A percentile compares a stretch with the other conserved stretches of the same genome.
Evolutionary conservation across 2,329 filamentous ascomycete species (phyloP).

Genomic region (Arthrobotrys sinensis): DNA sequence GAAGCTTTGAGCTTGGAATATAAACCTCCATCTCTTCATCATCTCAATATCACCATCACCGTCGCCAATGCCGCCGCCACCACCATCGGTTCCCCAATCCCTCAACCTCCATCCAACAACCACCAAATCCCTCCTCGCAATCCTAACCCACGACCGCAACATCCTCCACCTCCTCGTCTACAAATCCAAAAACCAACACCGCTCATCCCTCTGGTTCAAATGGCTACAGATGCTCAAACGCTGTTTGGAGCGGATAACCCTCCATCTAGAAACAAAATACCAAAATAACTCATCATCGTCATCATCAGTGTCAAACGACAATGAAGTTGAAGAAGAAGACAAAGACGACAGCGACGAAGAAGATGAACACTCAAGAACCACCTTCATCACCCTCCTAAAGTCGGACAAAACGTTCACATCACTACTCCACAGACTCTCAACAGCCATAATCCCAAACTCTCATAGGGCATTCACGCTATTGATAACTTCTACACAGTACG

Average conservation of each 20-base stretch:
- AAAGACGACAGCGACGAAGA: constrained; percentile 60
- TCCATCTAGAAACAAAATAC: constrained; percentile 66
- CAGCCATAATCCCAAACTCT: constrained; percentile 67
- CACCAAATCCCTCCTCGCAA: neutral
- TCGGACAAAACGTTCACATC: constrained; percentile 5
- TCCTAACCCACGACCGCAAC: constrained; percentile 64
- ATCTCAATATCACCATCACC: neutral
- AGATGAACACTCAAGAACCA: neutral
- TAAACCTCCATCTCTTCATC: neutral
- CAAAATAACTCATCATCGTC: constrained; percentile 47
- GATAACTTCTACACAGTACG: constrained; percentile 80
- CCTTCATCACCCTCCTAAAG: neutral
- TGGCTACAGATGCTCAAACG: constrained; percentile 80
- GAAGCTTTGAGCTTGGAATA: neutral
- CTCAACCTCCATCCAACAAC: constrained; percentile 25
- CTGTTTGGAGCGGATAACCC: constrained; percentile 73
- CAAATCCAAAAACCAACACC: constrained; percentile 94
- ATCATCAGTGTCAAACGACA: constrained; percentile 65
- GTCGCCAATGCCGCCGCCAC: neutral
- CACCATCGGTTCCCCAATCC: neutral
- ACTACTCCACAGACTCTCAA: constrained; percentile 18
- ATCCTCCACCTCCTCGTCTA: constrained; percentile 82
- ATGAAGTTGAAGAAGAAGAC: constrained; percentile 66
- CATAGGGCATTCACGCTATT: constrained; percentile 77
- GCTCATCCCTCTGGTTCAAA: constrained; percentile 84